Evolutionary conservation across 2,329 filamentous ascomycete genomes (phyloP).

Genomic region (Xylaria sp.): DNA sequence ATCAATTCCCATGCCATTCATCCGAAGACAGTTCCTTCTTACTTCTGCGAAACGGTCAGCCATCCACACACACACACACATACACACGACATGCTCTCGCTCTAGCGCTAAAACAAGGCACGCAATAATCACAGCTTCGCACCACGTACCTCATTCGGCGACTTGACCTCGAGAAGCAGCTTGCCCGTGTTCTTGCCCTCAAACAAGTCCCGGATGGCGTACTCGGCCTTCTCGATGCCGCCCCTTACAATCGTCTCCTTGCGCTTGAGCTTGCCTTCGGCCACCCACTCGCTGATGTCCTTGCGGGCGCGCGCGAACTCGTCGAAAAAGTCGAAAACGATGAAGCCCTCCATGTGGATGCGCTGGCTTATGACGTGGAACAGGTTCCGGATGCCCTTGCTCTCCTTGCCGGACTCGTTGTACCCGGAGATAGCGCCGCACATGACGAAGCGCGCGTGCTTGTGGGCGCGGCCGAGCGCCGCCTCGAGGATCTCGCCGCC

Average conservation of each 20-base stretch:
- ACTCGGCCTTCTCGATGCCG: conserved; percentile 68
- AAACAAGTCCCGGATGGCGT: conserved; percentile 68
- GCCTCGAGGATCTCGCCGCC: conserved; percentile 74
- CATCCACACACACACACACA: neutral
- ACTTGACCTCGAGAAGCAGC: conserved; percentile 62
- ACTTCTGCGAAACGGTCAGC: conserved; percentile 21
- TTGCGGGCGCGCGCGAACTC: conserved; percentile 63
- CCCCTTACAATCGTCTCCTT: conserved; percentile 74
- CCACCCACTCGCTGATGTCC: conserved; percentile 70
- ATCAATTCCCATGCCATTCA: too few species aligned
- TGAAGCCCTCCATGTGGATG: conserved; percentile 72
- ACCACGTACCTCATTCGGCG: conserved; percentile 34
- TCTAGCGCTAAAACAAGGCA: neutral
- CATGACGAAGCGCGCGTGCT: conserved; percentile 69
- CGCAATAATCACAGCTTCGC: conserved; percentile 35
- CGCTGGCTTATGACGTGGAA: conserved; percentile 46
- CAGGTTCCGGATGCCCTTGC: conserved; percentile 49
- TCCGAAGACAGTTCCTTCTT: too few species aligned
- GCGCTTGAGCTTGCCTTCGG: conserved; percentile 72
- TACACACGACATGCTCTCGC: neutral
- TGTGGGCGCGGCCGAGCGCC: conserved; percentile 67
- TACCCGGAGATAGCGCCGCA: conserved; percentile 76
- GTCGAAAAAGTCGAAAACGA: conserved; percentile 70
- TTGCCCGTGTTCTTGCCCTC: conserved; percentile 74
- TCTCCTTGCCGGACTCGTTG: conserved; percentile 61